Evolutionary conservation across 805 yeast genomes (phyloP).

Genomic region (Metschnikowia corniflorae): DNA sequence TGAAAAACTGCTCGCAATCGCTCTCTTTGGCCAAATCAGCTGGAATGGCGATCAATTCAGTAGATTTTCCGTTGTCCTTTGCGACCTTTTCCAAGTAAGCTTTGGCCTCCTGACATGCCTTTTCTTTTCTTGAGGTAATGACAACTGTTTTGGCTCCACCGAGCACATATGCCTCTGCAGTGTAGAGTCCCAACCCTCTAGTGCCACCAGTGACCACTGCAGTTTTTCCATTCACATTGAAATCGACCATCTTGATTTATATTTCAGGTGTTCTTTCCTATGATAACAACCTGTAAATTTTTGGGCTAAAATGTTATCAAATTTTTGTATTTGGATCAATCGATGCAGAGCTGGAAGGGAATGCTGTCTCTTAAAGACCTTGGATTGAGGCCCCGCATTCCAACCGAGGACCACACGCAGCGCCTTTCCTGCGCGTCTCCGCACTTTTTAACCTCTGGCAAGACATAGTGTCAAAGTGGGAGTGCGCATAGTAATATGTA

Average conservation of each 20-base stretch:
- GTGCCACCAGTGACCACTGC: conserved; percentile 75
- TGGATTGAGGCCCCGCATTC: too few species aligned
- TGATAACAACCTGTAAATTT: too few species aligned
- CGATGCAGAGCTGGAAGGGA: too few species aligned
- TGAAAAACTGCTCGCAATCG: conserved; percentile 45
- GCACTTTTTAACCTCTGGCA: too few species aligned
- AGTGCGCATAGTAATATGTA: too few species aligned
- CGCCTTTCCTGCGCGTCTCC: too few species aligned
- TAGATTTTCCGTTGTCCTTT: conserved; percentile 29
- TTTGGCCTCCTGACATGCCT: conserved; percentile 60
- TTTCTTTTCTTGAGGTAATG: conserved; percentile 59
- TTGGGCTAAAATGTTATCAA: too few species aligned
- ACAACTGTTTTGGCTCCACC: conserved; percentile 62
- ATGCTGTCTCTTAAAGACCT: too few species aligned
- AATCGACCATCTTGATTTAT: conserved; percentile 42
- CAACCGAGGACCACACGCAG: too few species aligned
- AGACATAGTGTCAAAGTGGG: too few species aligned
- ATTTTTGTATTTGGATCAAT: too few species aligned
- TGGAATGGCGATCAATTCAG: conserved; percentile 43
- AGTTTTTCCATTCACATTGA: conserved; percentile 54
- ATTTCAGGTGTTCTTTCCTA: too few species aligned
- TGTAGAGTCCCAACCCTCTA: conserved; percentile 67
- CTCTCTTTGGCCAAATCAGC: conserved; percentile 52
- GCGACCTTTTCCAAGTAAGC: conserved; percentile 34
- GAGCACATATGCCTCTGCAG: conserved; percentile 59